Evolutionary conservation across 1,284 basidiomycete species (phyloP), one percentile per base, ranked within the genome.

Genomic region (Leccinum pachyderme): DNA sequence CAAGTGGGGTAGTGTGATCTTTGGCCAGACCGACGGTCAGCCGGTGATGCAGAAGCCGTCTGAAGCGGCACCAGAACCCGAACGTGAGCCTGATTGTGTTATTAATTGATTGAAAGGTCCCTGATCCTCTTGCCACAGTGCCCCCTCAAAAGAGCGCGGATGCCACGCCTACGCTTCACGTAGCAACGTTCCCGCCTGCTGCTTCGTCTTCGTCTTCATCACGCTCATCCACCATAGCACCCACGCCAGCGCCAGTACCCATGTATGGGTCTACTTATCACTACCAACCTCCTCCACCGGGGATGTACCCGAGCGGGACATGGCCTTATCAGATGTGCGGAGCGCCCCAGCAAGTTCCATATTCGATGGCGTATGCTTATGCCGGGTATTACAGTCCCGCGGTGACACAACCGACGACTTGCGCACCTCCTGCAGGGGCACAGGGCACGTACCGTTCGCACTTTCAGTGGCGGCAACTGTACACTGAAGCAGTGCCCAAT

Each of bases 1-100:
- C 66, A 90, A 88, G 67, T 91, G 89, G 89, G 81, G 83, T 22
- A 86, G 83, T 62, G 81, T 91, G 18, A 78, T 91, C 15, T 87
- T 88, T 55, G 87, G 86, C 28, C 80, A 72, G 50, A 82, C 79
- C 2, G 81, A 82, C 53, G 77, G 72, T 15, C 71, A 78, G 46
- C 77, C 79, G 24, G 78, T 88, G 13, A 79, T 79, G 51, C 84
- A 87, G 64, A 87, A 85, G 62, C 86, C 86, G 18, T 76, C 78
- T 2, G 82, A 83, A 58, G 67, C 71, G 45, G 76, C 75, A 13
- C 65, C 71, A 29, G 69, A 75, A 58, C 18, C 37, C 12, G 18
- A 41, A 41, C 63, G 76, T 76, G 56, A 70, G 74, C 64, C 15
- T 5, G 37, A 46, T 49, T 4, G 15, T 53, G 32, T 4, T 39